Percentiles rank a stretch among this genome's conserved stretches.
phyloP scores from a whole-genome alignment of 805 yeast genomes.

The Cyberlindnera samutprakarnensis region DNA sequence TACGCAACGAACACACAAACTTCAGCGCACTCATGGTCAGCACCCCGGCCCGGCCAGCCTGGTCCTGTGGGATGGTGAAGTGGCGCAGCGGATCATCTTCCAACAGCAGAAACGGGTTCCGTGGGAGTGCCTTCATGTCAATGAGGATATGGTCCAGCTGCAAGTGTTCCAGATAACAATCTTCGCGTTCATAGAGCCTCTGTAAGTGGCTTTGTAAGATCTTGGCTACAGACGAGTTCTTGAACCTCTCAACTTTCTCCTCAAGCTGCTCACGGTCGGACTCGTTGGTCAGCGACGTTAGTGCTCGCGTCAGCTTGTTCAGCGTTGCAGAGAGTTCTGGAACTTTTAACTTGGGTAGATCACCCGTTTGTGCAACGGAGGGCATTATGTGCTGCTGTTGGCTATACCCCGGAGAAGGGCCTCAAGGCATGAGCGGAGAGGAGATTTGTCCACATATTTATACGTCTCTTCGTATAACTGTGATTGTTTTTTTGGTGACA shows the following conservation, averaged over 20 bases:
- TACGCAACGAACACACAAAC: slow-evolving; percentile 53
- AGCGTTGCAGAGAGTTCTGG: slow-evolving; percentile 48
- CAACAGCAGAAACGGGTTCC: slow-evolving; percentile 68
- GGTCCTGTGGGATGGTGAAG: slow-evolving; percentile 47
- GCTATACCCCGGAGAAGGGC: too few species aligned
- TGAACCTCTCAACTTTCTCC: slow-evolving; percentile 37
- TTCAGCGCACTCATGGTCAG: slow-evolving; percentile 59
- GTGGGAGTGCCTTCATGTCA: slow-evolving; percentile 46
- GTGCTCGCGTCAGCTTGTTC: slow-evolving; percentile 43
- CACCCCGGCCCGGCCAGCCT: slow-evolving; percentile 61
- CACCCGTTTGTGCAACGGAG: slow-evolving; percentile 2
- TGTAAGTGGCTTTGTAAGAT: slow-evolving; percentile 48
- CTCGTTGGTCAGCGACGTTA: slow-evolving; percentile 53
- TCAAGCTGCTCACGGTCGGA: slow-evolving; percentile 33
- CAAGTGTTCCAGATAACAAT: slow-evolving; percentile 47
- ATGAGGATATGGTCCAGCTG: slow-evolving; percentile 30
- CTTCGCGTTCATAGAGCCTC: slow-evolving; percentile 35
- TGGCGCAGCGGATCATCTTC: slow-evolving; percentile 68
- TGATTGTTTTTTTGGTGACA: too few species aligned
- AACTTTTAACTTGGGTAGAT: slow-evolving; percentile 53
- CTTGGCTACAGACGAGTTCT: slow-evolving; percentile 32
- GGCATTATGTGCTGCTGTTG: too few species aligned
- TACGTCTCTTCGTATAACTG: too few species aligned
- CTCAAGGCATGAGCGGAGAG: too few species aligned
- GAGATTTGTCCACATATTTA: too few species aligned